Base-by-base conservation (phyloP, 2,329 filamentous ascomycete genomes). In the Didymella exigua region DNA sequence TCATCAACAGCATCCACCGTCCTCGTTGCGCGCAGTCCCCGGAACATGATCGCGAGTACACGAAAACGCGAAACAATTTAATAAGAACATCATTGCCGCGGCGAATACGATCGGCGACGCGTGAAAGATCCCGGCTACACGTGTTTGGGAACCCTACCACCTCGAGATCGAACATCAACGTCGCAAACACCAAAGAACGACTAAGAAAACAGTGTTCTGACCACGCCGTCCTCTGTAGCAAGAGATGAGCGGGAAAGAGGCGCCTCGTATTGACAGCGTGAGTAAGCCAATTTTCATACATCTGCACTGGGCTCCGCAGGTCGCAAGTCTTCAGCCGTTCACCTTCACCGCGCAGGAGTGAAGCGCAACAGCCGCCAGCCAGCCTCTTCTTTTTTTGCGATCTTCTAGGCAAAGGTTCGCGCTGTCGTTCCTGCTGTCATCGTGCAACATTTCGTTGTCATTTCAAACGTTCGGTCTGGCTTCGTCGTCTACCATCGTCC, bases 141-240 rank as follows among this genome's bases (percentile, higher is more conserved):
- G 66, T 67, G 66, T 71, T 64, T 66, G 56, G 60, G 30, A 50
- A 42, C 43, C 61, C 54, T 51, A 51, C 52, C 49, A 54, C 56
- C 52, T 54, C 26, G 23, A 43, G 53, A 46, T 37, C 49, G 54
- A 31, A 37, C 54, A 49, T 56, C 53, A 49, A 56, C 46, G 42
- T 29, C 54, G 34, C 44, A 52, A 56, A 30, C 43, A 57, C 58
- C 45, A 56, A 57, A 49, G 41, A 38, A 48, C 44, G 8, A 44
- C 10, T 21, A 48, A 13, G 16, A 29, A 10, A 10, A 46, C 18
- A 44, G 10, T 3, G 10, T n/a, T 3, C 10, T 7, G 23, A 18
- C 6, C 16, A 5, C n/a, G 8, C 11, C 13, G 5, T 14, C 18
- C 10, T 18, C 11, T 13, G 3, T 23, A 26, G n/a, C 14, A 19